A percentile compares a stretch with the other conserved stretches of the same genome.
Conservation (phyloP, 2,329 filamentous ascomycete genomes). For the Penicillium sp. region DNA sequence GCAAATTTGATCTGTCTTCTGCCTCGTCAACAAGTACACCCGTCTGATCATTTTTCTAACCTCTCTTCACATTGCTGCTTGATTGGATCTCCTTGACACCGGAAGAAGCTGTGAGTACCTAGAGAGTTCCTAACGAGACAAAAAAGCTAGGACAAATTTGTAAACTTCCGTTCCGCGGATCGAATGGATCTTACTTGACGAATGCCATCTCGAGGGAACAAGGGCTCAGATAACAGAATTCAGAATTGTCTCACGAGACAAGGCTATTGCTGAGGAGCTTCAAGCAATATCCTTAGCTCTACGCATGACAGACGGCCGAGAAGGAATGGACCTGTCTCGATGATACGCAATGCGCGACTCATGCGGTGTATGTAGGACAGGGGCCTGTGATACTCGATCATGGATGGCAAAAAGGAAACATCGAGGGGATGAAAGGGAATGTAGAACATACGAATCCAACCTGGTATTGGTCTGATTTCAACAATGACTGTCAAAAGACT, state of each 20-base stretch:
- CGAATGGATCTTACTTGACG: conserved; percentile 4
- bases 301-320: conserved; percentile 12
- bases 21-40: conserved; percentile 5
- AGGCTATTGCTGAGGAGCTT: conserved; percentile 1
- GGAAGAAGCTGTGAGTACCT: conserved; percentile 15
- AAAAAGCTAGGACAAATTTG: conserved; percentile 6
- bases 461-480: conserved; percentile 18
- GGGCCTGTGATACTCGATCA: conserved; percentile 14
- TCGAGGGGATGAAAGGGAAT: not conserved
- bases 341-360: conserved; percentile 5
- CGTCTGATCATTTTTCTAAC: not conserved
- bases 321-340: conserved; percentile 20
- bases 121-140: conserved; percentile 15
- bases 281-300: conserved; percentile 16
- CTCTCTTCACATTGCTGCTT: not conserved
- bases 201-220: conserved; percentile 16
- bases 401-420: conserved; percentile 1
- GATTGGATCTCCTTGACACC: conserved; percentile 2
- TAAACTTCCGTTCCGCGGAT: not conserved
- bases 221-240: conserved; percentile 12
- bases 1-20: conserved; percentile 7
- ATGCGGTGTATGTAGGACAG: conserved; percentile 21
- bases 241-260: conserved; percentile 13
- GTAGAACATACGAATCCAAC: conserved; percentile 6
- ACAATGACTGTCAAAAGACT: conserved; percentile 8